Percentiles rank a stretch among this genome's conserved stretches.
Conservation (phyloP, 164 flowering plant genomes). For the Cinnamomum micranthum region DNA sequence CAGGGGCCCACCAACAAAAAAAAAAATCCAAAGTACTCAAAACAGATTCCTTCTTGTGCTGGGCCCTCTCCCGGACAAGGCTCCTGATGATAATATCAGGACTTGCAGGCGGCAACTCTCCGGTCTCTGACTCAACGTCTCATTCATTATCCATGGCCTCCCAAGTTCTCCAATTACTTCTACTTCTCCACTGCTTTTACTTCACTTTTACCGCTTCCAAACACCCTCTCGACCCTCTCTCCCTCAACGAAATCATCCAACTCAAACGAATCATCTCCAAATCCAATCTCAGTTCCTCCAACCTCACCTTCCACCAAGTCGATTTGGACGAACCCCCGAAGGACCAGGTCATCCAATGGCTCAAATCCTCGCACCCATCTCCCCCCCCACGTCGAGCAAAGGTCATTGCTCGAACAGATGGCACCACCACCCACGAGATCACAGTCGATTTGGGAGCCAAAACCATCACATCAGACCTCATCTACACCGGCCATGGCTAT, state of each 20-base stretch:
- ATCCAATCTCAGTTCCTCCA: constrained; percentile 11
- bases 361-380: constrained; percentile 9
- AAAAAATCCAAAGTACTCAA: too few relatives aligned
- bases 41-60: too few relatives aligned
- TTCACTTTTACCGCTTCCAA: not conserved
- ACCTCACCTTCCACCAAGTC: constrained; percentile 33
- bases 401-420: constrained; percentile 28
- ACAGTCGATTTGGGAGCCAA: constrained; percentile 31
- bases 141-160: not conserved
- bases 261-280: constrained; percentile 20
- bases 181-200: constrained; percentile 2
- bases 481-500: constrained; percentile 40
- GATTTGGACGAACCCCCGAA: constrained; percentile 43
- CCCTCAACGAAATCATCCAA: constrained; percentile 26
- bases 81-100: too few relatives aligned
- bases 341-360: constrained; percentile 22
- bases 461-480: constrained; percentile 21
- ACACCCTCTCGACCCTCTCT: constrained; percentile 39
- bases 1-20: too few relatives aligned
- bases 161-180: not conserved
- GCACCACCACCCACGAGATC: constrained; percentile 36
- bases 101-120: too few relatives aligned
- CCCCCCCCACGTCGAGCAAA: constrained; percentile 46
- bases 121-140: too few relatives aligned
- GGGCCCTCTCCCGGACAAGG: too few relatives aligned